Conservation (phyloP, 768 basidiomycete genomes). For the Leucosporidium scottii region DNA sequence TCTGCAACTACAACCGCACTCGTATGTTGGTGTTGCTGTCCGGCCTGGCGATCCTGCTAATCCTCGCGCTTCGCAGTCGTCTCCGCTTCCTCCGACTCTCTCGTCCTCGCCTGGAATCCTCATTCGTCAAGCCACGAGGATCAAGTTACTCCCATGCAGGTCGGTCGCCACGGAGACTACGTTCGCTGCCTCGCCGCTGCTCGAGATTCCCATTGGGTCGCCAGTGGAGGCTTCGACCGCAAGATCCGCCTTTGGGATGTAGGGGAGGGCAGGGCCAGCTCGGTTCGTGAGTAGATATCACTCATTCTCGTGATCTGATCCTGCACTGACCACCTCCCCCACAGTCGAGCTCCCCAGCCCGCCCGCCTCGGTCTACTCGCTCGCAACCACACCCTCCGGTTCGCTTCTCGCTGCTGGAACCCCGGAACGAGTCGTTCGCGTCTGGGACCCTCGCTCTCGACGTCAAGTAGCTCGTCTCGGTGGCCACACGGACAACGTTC, state of each 20-base stretch:
- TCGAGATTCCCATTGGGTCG: slow-evolving; percentile 72
- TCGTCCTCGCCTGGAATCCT: slow-evolving; percentile 87
- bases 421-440: slow-evolving; percentile 78
- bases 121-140: slow-evolving; percentile 47
- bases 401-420: slow-evolving; percentile 78
- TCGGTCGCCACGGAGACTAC: slow-evolving; percentile 78
- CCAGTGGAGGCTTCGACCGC: slow-evolving; percentile 89
- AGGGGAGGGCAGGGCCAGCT: slow-evolving; percentile 41
- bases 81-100: slow-evolving; percentile 92
- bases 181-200: slow-evolving; percentile 48
- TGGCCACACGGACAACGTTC: slow-evolving; percentile 94
- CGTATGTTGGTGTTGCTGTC: slow-evolving; percentile 46
- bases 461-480: slow-evolving; percentile 72
- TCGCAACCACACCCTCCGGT: slow-evolving; percentile 72
- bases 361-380: slow-evolving; percentile 62
- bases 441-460: slow-evolving; percentile 89
- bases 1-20: slow-evolving; percentile 88
- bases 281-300: slow-evolving; percentile 29
- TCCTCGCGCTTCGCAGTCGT: slow-evolving; percentile 54
- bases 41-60: neutral
- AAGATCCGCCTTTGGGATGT: slow-evolving; percentile 94
- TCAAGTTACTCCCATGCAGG: slow-evolving; percentile 27
- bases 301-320: slow-evolving; percentile 9
- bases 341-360: slow-evolving; percentile 53
- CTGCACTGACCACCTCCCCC: slow-evolving; percentile 38